Base-by-base conservation (phyloP, 129 eudicot species). In the Ambrosia artemisiifolia region DNA sequence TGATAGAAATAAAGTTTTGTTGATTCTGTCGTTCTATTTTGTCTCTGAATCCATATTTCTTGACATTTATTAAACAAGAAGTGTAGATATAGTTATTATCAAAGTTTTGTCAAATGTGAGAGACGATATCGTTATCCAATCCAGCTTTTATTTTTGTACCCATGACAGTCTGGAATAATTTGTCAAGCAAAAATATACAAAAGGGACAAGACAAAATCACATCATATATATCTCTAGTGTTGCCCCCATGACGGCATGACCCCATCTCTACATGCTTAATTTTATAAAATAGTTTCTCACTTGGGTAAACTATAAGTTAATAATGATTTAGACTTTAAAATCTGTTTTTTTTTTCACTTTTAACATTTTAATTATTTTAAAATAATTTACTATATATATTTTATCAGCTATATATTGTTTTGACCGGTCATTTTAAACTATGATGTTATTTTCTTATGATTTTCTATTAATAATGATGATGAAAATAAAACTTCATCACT, bases 91-190 rank as follows among this genome's bases (percentile, higher is more conserved):
- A 57, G 64, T 57, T 11, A 57, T 28, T 24, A 28, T 28, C 64
- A 11, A 57, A n/a, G 73, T 75, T 75, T 75, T 42, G 56, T 65
- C 59, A 43, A 53, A 32, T 10, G 9, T 16, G 44, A 55, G 33
- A 54, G 47, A 54, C 46, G 49, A 66, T 65, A 75, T 65, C 73
- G 10, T 65, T 54, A 54, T 75, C 73, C 67, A 40, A 75, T 65
- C 61, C 48, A 54, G 80, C 55, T 3, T 19, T 43, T 32, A 6
- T 30, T 66, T n/a, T 66, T 50, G 18, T 63, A 74, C 6, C 59
- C 43, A 6, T 10, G 49, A 65, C 79, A 30, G 79, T 11, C 35
- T 66, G 73, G 73, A 51, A 65, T 65, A 75, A 53, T 17, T 24
- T 8, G 65, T 54, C 47, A 53, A 40, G 12, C 30, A 53, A 35